Conservation (phyloP, 1,284 basidiomycete genomes). For the Austroboletus olivaceoglutinosus region DNA sequence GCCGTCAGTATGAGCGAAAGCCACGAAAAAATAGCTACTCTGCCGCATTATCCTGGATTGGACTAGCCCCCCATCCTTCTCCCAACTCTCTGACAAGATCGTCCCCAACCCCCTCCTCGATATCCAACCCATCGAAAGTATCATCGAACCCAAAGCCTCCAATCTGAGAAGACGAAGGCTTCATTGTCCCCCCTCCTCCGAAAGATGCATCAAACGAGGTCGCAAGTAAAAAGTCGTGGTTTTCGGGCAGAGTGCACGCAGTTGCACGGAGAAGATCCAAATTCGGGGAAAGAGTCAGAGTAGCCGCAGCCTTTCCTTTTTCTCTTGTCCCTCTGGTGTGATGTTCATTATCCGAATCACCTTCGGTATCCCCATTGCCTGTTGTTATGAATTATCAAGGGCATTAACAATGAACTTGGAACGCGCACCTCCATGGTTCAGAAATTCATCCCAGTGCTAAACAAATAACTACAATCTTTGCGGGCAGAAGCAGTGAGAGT, state of each 20-base stretch:
- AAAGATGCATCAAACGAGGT: conserved; percentile 64
- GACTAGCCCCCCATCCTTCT: conserved; percentile 57
- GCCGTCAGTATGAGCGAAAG: conserved; percentile 11
- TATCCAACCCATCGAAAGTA: conserved; percentile 55
- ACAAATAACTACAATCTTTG: background rate
- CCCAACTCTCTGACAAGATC: conserved; percentile 72
- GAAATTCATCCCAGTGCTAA: conserved; percentile 65
- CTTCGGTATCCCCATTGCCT: conserved; percentile 18
- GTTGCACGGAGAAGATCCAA: conserved; percentile 49
- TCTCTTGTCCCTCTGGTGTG: conserved; percentile 40
- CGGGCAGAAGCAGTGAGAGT: background rate
- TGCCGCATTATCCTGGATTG: conserved; percentile 21
- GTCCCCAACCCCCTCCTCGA: conserved; percentile 59
- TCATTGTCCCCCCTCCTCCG: conserved; percentile 37
- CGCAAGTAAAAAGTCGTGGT: conserved; percentile 63
- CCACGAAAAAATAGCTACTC: conserved; percentile 10
- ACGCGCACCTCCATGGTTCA: conserved; percentile 40
- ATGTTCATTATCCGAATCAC: conserved; percentile 49
- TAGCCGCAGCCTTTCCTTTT: conserved; percentile 35
- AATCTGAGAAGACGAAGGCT: conserved; percentile 56
- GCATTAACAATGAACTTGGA: background rate
- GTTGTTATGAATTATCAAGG: background rate
- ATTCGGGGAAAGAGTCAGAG: conserved; percentile 17
- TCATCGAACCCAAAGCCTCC: conserved; percentile 53
- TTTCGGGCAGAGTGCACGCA: conserved; percentile 64